These are phyloP conservation scores for Anacardium occidentale DNA, from an alignment of 345 rosid species.

Conservation along the genomic window DNA sequence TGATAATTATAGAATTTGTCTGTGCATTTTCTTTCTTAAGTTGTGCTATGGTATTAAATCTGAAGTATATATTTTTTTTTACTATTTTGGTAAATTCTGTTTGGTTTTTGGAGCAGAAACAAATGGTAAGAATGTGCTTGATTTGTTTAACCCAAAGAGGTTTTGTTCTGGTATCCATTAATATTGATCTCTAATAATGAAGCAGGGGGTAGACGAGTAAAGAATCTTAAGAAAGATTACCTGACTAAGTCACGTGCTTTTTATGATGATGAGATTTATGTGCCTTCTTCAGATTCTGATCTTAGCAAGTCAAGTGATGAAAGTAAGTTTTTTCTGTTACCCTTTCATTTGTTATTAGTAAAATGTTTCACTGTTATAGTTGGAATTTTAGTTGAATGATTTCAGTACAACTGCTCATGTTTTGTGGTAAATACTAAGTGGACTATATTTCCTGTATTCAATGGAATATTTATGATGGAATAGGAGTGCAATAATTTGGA, in stretches of 20 bases:
- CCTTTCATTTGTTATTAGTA: neutral
- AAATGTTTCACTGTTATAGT: neutral
- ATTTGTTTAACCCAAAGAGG: neutral
- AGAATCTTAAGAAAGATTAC: neutral
- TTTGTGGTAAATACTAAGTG: neutral
- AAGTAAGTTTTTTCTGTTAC: neutral
- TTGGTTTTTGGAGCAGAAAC: neutral
- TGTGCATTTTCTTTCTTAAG: neutral
- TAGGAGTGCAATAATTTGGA: neutral
- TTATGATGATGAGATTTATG: slow-evolving; percentile 20
- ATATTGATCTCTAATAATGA: neutral
- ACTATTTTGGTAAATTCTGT: neutral
- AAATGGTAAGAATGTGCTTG: neutral
- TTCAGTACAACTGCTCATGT: neutral
- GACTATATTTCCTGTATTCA: neutral
- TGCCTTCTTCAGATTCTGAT: slow-evolving; percentile 35
- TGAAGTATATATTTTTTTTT: no score
- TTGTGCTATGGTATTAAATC: neutral
- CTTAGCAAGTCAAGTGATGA: neutral
- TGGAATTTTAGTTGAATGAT: neutral
- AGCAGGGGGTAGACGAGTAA: neutral
- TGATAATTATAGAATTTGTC: no score
- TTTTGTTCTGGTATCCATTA: neutral
- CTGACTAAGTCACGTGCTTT: neutral
- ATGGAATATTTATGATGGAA: neutral